phyloP scores from a whole-genome alignment of 2,329 filamentous ascomycete genomes.

The Paracamarosporium sp. region DNA sequence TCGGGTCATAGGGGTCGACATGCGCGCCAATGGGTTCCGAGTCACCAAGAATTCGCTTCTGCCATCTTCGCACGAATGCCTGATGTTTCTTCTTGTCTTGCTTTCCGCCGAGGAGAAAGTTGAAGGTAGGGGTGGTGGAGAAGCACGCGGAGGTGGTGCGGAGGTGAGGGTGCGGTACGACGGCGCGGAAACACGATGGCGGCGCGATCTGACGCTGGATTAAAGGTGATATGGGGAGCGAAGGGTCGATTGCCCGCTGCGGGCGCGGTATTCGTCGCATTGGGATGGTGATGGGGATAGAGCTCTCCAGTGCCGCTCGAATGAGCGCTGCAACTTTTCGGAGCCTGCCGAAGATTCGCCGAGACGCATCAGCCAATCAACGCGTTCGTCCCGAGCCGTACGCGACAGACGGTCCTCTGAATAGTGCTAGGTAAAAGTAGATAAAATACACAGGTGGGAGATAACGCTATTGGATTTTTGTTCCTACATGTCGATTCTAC shows the following conservation, averaged over 20 bases:
- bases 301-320: background rate
- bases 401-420: background rate
- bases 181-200: slow-evolving; percentile 19
- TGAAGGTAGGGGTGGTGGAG: slow-evolving; percentile 34
- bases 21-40: slow-evolving; percentile 45
- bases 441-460: too few species aligned
- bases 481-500: background rate
- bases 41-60: slow-evolving; percentile 44
- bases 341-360: background rate
- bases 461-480: too few species aligned
- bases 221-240: slow-evolving; percentile 19
- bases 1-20: slow-evolving; percentile 46
- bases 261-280: slow-evolving; percentile 48
- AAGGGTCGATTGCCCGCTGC: slow-evolving; percentile 40
- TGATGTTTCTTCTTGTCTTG: slow-evolving; percentile 46
- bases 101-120: slow-evolving; percentile 33
- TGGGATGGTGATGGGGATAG: slow-evolving; percentile 29
- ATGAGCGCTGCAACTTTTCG: slow-evolving; percentile 14
- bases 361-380: background rate
- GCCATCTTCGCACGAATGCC: slow-evolving; percentile 43
- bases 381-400: background rate
- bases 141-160: slow-evolving; percentile 32
- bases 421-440: too few species aligned
- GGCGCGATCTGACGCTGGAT: slow-evolving; percentile 22
- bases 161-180: slow-evolving; percentile 16